phyloP scores from a whole-genome alignment of 169 alveolate genomes.

The Perkinsus marinus region DNA sequence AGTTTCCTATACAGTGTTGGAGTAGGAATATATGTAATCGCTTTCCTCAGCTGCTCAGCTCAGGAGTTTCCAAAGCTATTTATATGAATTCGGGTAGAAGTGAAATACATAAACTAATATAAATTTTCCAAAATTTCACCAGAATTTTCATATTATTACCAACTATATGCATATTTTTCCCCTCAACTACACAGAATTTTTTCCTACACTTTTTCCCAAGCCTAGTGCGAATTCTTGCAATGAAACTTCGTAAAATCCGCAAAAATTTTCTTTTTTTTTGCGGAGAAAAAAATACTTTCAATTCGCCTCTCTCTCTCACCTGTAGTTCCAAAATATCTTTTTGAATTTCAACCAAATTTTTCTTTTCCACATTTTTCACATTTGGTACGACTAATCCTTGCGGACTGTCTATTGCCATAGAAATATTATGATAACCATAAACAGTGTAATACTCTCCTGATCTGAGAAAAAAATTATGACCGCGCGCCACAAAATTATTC shows the following conservation, averaged over 20 bases:
- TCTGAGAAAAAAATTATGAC: background rate
- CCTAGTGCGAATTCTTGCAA: no score
- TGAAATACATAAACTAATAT: background rate
- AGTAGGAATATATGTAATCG: no score
- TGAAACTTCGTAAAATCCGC: background rate
- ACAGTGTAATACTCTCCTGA: conserved; percentile 30
- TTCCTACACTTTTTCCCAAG: no score
- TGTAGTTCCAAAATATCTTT: conserved; percentile 58
- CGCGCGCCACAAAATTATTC: background rate
- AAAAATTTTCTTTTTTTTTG: background rate
- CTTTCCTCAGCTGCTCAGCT: no score
- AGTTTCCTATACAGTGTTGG: no score
- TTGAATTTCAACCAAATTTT: conserved; percentile 66
- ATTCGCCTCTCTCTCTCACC: conserved; percentile 31
- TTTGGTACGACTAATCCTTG: conserved; percentile 83
- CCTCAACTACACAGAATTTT: background rate
- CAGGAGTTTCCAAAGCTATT: no score
- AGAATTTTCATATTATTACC: background rate
- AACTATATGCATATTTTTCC: no score
- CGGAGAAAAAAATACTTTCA: background rate
- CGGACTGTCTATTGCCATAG: conserved; percentile 79
- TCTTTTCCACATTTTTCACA: conserved; percentile 69
- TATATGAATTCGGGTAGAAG: no score
- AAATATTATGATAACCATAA: conserved; percentile 69
- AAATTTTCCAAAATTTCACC: background rate